Percentiles rank a stretch among this genome's conserved stretches.
These are phyloP conservation scores for Suillus hirtellus DNA, from an alignment of 768 basidiomycete genomes.

Conservation along the genomic window DNA sequence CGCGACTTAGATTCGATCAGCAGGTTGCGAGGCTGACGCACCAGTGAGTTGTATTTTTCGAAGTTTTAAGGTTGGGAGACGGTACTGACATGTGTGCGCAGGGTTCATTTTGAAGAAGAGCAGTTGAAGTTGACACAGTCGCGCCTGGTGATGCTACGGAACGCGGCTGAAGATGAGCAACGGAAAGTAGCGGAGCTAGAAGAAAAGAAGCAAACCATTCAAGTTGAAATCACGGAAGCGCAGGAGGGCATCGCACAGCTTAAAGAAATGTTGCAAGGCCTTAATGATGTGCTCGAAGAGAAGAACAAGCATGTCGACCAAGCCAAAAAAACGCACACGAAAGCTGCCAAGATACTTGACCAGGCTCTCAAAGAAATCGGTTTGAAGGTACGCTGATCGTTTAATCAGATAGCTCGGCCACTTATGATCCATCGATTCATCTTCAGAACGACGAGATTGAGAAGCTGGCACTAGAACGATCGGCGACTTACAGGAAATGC, in stretches of 20 bases:
- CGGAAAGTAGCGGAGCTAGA: slow-evolving; percentile 54
- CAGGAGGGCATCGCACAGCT: slow-evolving; percentile 56
- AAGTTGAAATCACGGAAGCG: slow-evolving; percentile 59
- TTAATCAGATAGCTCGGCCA: slow-evolving; percentile 7
- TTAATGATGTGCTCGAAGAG: slow-evolving; percentile 70
- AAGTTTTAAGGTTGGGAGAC: not conserved
- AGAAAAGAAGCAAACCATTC: slow-evolving; percentile 52
- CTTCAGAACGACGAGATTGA: slow-evolving; percentile 86
- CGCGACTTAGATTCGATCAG: slow-evolving; percentile 77
- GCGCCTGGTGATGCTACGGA: slow-evolving; percentile 57
- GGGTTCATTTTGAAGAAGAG: slow-evolving; percentile 80
- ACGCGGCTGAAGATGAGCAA: slow-evolving; percentile 52
- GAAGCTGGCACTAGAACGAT: slow-evolving; percentile 81
- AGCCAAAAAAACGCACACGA: slow-evolving; percentile 67
- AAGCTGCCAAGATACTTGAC: slow-evolving; percentile 77
- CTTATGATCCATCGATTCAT: not conserved
- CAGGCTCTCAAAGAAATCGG: slow-evolving; percentile 90
- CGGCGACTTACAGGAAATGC: slow-evolving; percentile 87
- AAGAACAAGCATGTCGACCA: slow-evolving; percentile 74
- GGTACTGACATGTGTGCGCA: slow-evolving; percentile 28
- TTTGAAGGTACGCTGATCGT: slow-evolving; percentile 52
- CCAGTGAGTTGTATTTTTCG: slow-evolving; percentile 55
- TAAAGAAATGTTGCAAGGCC: slow-evolving; percentile 58
- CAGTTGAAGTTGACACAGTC: slow-evolving; percentile 66
- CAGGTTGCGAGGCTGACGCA: slow-evolving; percentile 85